phyloP scores from a whole-genome alignment of 169 alveolate genomes.

The Plasmodium gonderi region DNA sequence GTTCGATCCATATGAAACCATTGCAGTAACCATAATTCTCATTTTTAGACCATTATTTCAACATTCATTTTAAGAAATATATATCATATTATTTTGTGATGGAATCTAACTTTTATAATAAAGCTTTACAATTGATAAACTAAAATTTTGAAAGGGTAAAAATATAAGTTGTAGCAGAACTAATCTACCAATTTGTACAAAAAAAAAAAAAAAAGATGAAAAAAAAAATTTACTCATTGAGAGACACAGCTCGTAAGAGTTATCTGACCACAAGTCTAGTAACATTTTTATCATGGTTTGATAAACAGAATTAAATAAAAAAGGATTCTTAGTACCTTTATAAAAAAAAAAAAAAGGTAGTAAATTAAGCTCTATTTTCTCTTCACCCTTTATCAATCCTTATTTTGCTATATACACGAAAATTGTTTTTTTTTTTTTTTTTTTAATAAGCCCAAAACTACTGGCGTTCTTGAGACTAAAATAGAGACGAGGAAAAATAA shows the following conservation, averaged over 20 bases:
- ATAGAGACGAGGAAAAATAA: background rate
- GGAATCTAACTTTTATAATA: background rate
- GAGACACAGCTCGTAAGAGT: too few relatives aligned
- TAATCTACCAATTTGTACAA: background rate
- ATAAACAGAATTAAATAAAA: background rate
- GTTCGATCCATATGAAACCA: background rate
- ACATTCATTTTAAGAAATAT: background rate
- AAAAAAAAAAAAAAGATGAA: background rate
- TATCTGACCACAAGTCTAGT: background rate
- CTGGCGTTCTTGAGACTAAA: background rate
- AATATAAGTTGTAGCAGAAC: background rate
- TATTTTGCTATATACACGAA: background rate
- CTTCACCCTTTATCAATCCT: background rate
- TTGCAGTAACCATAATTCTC: background rate
- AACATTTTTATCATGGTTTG: background rate
- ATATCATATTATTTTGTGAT: background rate
- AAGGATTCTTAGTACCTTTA: background rate
- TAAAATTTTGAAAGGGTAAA: background rate
- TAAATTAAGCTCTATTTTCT: background rate
- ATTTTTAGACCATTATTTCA: background rate
- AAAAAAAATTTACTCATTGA: background rate
- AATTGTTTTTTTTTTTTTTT: background rate
- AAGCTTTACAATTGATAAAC: background rate
- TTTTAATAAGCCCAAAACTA: background rate
- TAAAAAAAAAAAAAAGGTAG: background rate